A percentile compares a stretch with the other conserved stretches of the same genome.
These are phyloP conservation scores for Sphaerulina populicola DNA, from an alignment of 2,329 filamentous ascomycete genomes.

Conservation along the genomic window DNA sequence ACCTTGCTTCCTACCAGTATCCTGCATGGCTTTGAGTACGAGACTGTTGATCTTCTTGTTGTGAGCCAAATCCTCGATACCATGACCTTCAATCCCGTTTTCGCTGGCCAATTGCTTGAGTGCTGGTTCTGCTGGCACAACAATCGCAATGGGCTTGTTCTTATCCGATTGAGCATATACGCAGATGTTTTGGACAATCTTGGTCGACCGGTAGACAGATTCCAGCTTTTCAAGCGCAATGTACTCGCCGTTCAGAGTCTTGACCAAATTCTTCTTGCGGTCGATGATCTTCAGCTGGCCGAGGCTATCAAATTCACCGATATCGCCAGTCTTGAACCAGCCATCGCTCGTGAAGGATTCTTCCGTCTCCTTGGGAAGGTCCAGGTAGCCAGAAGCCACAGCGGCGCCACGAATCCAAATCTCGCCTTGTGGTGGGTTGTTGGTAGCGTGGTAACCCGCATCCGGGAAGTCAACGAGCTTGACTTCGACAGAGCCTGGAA, in stretches of 20 bases:
- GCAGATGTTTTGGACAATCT: slow-evolving; percentile 79
- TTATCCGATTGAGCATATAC: slow-evolving; percentile 70
- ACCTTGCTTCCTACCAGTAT: slow-evolving; percentile 56
- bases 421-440: slow-evolving; percentile 77
- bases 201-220: slow-evolving; percentile 72
- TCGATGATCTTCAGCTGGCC: slow-evolving; percentile 85
- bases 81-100: slow-evolving; percentile 53
- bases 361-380: slow-evolving; percentile 75
- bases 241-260: slow-evolving; percentile 91
- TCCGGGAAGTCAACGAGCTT: slow-evolving; percentile 89
- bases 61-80: slow-evolving; percentile 58
- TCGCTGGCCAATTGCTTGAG: slow-evolving; percentile 49
- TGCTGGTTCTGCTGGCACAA: slow-evolving; percentile 54
- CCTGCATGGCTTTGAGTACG: slow-evolving; percentile 64
- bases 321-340: slow-evolving; percentile 96
- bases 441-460: slow-evolving; percentile 70
- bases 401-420: slow-evolving; percentile 76
- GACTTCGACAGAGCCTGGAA: slow-evolving; percentile 69
- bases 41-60: slow-evolving; percentile 55
- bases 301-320: slow-evolving; percentile 74
- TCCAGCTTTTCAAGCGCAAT: slow-evolving; percentile 94
- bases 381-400: slow-evolving; percentile 70
- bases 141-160: slow-evolving; percentile 71
- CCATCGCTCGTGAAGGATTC: slow-evolving; percentile 71
- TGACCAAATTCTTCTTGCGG: slow-evolving; percentile 96